Base-by-base conservation (phyloP, 352 stramenopile species). In the Globisporangium nunn region DNA sequence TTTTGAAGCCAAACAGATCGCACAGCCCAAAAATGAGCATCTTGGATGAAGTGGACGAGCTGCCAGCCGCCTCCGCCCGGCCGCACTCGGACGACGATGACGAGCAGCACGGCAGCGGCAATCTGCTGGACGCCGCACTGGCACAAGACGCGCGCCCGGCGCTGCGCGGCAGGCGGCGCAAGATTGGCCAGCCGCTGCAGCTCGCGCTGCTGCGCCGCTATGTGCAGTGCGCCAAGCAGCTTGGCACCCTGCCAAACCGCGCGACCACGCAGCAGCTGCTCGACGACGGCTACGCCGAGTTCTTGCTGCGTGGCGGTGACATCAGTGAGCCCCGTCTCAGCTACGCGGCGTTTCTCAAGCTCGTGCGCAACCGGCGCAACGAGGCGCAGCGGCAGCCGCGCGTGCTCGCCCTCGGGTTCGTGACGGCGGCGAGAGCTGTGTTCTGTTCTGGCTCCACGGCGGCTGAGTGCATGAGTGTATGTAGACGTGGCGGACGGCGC, bases 241-340 rank as follows among this genome's bases (percentile, higher is more conserved):
- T 80, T 11, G 60, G 61, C 23, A 62, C 67, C 4, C 48, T 86
- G 29, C 79, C 79, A 29, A 73, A 78, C 47, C 66, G 74, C 3
- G 30, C 61, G 15, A 74, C 63, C 31, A 89, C 79, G 8, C 76
- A 87, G 61, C 76, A 83, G 39, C 44, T 89, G 40, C 66, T 87
- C n/a, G 68, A 81, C 43, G 70, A 86, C 23, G 79, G 66, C 4
- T 86, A 87, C 56, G 76, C 85, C 59, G 76, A 86, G 68, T 89
- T 85, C 52, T 85, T 82, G 53, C 78, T 83, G 50, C 70, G 81
- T 45, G 76, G 76, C 44, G 79, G 79, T 18, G 79, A 70, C 50
- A 44, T 83, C 7, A 75, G 74, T 56, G 79, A 89, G 52, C 74
- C 69, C 30, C 67, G 75, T 33, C 65, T 89, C 40, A 64, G 46